Evolutionary conservation across 1,139 yeast genomes (phyloP), one percentile per base, ranked within the genome.

Genomic region (Blastobotrys elegans): DNA sequence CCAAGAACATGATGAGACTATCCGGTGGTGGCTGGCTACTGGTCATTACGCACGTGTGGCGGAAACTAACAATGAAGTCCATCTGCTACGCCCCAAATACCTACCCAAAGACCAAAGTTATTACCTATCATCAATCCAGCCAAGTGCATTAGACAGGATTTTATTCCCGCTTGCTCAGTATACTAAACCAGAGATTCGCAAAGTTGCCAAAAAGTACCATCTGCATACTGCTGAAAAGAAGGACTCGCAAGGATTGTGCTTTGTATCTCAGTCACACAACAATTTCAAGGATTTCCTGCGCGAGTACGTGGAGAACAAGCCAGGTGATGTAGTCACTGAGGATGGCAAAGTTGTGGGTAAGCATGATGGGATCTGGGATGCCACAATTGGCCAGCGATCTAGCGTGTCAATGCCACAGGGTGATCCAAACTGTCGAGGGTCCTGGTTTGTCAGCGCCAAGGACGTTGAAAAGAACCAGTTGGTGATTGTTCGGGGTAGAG

Each of bases 231-330:
- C 92, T 1, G 64, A 69, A 16, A 90, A 90, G 59, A 94, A 89
- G 0, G 99, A 92, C 62, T 88, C 97, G 0, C 96, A 88, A 62
- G 99, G 99, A 0, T 72, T 92, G 11, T 92, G 99, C 63, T 92
- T 92, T 70, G 97, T 92, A 7, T 79, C 83, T 48, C 85, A 86
- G 58, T 74, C 67, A 62, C 68, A 75, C 40, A 75, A 79, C 48
- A 81, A 82, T 50, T 90, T 94, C 66, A 74, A 84, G 37, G 78
- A 81, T 48, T 94, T 92, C 57, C 67, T 92, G 34, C 71, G 75
- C 50, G 94, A 90, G 53, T 92, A 84, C 59, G 73, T 92, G 1
- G 75, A 72, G 17, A 82, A 84, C 1, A 73, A 72, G 3, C 88
- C 89, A 1, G 97, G 97, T 0, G 75, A 85, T 53, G 79, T 90